Evolutionary conservation across 2,329 filamentous ascomycete genomes (phyloP).

Genomic region (Ophiognomonia clavigignenti-juglandacearum): DNA sequence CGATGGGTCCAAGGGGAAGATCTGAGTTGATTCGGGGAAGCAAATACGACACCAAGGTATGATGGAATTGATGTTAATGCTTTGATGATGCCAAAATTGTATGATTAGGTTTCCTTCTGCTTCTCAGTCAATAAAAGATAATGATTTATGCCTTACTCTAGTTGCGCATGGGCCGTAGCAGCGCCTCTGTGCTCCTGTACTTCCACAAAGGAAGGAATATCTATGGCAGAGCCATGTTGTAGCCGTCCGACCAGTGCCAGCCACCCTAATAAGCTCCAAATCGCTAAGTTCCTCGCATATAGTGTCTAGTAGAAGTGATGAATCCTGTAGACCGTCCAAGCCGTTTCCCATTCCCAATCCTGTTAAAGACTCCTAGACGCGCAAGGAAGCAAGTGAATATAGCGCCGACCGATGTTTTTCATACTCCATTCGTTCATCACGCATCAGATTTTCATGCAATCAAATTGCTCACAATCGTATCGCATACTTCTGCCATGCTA

Average conservation of each 20-base stretch:
- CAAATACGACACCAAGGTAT: neutral
- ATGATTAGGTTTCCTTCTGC: neutral
- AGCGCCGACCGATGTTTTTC: neutral
- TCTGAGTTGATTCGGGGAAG: constrained; percentile 12
- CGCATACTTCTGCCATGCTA: constrained; percentile 38
- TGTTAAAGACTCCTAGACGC: neutral
- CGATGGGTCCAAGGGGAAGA: constrained; percentile 26
- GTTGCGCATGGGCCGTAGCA: no score
- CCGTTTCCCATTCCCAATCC: neutral
- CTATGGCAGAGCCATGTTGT: no score
- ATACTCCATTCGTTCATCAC: constrained; percentile 16
- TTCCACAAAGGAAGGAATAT: no score
- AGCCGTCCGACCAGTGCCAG: no score
- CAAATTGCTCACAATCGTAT: constrained; percentile 39
- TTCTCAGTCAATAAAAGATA: no score
- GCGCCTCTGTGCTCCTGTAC: no score
- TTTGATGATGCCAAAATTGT: neutral
- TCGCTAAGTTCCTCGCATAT: neutral
- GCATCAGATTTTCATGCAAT: no score
- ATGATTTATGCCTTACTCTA: no score
- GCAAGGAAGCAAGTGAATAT: neutral
- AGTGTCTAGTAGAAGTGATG: neutral
- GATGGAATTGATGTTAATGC: neutral
- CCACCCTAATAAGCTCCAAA: neutral
- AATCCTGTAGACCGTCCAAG: neutral